Percentiles rank a stretch among this genome's conserved stretches.
Evolutionary conservation across 75 land plant genomes (phyloP).

Genomic region (Picea sitchensis): DNA sequence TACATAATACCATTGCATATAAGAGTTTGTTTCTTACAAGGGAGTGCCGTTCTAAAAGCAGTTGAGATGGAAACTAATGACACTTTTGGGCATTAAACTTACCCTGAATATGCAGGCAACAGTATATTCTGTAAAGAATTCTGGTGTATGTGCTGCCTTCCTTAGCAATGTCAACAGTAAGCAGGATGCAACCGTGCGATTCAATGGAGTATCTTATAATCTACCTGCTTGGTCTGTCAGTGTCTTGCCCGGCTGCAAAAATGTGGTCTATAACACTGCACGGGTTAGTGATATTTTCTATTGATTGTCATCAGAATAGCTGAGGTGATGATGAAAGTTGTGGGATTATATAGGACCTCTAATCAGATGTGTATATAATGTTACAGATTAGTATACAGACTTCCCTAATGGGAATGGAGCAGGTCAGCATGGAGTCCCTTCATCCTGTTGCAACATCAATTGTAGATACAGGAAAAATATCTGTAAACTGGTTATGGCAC

Average conservation of each 20-base stretch:
- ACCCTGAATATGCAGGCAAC: slow-evolving; percentile 21
- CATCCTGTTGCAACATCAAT: background rate
- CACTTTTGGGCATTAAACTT: too few relatives aligned
- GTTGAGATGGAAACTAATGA: too few relatives aligned
- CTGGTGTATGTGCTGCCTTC: slow-evolving; percentile 31
- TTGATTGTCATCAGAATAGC: background rate
- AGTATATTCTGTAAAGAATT: slow-evolving; percentile 5
- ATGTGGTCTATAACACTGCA: slow-evolving; percentile 46
- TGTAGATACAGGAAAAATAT: background rate
- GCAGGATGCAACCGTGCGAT: slow-evolving; percentile 18
- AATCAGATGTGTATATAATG: background rate
- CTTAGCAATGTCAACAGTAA: slow-evolving; percentile 26
- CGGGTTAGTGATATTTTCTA: slow-evolving; percentile 21
- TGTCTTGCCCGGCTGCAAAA: slow-evolving; percentile 41
- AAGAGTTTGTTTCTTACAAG: too few relatives aligned
- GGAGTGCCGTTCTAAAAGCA: too few relatives aligned
- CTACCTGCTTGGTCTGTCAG: slow-evolving; percentile 56
- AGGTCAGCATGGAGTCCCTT: background rate
- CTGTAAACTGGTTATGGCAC: slow-evolving; percentile 11
- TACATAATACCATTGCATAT: too few relatives aligned
- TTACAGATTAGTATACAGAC: slow-evolving; percentile 27
- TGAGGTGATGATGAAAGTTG: too few relatives aligned
- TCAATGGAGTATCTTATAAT: slow-evolving; percentile 26
- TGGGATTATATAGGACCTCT: background rate
- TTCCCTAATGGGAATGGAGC: slow-evolving; percentile 12